phyloP scores from a whole-genome alignment of 441 rosid species.

The Flueggea neowawraea region DNA sequence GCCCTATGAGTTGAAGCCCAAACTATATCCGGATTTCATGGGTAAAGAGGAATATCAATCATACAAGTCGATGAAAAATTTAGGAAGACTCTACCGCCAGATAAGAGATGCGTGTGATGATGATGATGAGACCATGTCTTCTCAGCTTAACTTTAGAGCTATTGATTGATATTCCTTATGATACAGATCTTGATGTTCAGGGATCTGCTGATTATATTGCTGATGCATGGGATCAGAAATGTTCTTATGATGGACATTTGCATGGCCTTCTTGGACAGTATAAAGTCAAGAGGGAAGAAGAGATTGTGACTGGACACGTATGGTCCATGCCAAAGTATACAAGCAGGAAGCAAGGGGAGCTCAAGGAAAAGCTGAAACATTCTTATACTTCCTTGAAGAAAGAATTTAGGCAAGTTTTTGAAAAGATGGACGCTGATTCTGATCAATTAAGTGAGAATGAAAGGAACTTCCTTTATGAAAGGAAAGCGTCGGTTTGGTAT shows the following conservation, averaged over 20 bases:
- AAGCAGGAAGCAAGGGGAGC: conserved; percentile 70
- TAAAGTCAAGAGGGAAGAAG: conserved; percentile 82
- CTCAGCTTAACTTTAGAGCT: conserved; percentile 31
- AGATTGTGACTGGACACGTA: conserved; percentile 85
- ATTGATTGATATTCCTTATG: conserved; percentile 54
- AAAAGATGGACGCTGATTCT: conserved; percentile 34
- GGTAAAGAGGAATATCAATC: conserved; percentile 70
- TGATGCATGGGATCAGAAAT: conserved; percentile 81
- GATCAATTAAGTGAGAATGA: conserved; percentile 57
- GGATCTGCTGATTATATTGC: conserved; percentile 55
- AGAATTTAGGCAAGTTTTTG: conserved; percentile 67
- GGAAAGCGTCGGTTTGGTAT: conserved; percentile 93
- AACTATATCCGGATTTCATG: conserved; percentile 87
- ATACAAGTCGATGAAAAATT: conserved; percentile 62
- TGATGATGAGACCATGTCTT: conserved; percentile 24
- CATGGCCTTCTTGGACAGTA: conserved; percentile 75
- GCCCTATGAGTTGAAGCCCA: conserved; percentile 71
- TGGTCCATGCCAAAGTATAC: conserved; percentile 84
- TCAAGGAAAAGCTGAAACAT: conserved; percentile 73
- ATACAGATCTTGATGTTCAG: conserved; percentile 48
- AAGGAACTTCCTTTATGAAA: conserved; percentile 52
- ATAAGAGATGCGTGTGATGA: conserved; percentile 56
- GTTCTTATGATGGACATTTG: conserved; percentile 68
- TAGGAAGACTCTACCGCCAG: conserved; percentile 78
- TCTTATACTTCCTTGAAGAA: conserved; percentile 62